phyloP scores from a whole-genome alignment of 805 yeast genomes.

The Saturnispora silvae region DNA sequence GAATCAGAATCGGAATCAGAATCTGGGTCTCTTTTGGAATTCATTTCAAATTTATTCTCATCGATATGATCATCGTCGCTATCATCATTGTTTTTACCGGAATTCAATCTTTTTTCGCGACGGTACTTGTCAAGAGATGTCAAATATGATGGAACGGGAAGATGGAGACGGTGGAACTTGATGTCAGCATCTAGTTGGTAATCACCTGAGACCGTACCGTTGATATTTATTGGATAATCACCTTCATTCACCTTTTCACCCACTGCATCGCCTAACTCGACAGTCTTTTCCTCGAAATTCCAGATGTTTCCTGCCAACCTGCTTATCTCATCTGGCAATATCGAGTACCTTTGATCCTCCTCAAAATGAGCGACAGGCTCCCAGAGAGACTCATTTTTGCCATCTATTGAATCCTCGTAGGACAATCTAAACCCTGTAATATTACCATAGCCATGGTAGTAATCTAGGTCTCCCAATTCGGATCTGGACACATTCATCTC shows the following conservation, averaged over 20 bases:
- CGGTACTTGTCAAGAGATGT: constrained; percentile 17
- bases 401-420: constrained; percentile 44
- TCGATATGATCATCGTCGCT: not conserved
- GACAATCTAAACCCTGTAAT: constrained; percentile 63
- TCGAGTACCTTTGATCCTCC: constrained; percentile 41
- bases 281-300: constrained; percentile 27
- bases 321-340: constrained; percentile 52
- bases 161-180: constrained; percentile 11
- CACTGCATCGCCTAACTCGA: constrained; percentile 3
- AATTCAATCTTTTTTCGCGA: constrained; percentile 8
- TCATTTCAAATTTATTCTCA: too few species aligned
- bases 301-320: constrained; percentile 41
- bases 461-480: constrained; percentile 32
- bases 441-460: constrained; percentile 47
- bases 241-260: constrained; percentile 23
- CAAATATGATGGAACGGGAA: constrained; percentile 25
- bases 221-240: constrained; percentile 30
- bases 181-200: constrained; percentile 18
- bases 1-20: not conserved
- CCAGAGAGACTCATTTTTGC: constrained; percentile 40
- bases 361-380: constrained; percentile 40
- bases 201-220: constrained; percentile 37
- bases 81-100: constrained; percentile 5
- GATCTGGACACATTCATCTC: constrained; percentile 24
- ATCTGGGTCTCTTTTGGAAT: too few species aligned